Base-by-base conservation (phyloP, 257 asterid species). In the Ocimum tenuiflorum region DNA sequence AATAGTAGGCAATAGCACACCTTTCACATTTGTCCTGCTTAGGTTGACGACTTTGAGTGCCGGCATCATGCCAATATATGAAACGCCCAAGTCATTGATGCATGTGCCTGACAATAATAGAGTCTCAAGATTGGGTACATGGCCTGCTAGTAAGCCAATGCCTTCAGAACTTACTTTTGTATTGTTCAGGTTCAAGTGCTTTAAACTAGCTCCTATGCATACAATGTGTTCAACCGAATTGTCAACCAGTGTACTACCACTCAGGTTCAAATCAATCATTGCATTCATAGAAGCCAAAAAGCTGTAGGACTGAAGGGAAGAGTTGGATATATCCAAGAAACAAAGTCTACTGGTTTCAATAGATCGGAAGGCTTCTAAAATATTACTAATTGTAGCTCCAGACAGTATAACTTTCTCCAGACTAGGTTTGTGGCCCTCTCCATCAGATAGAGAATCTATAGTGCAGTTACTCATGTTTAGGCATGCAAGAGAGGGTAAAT, bases 401-500 rank as follows among this genome's bases (percentile, higher is more conserved):
- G 91, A 79, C 4, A 88, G 65, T 62, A 81, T 55, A n/a, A 94
- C 80, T 63, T 82, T 86, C 78, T 75, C 70, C 72, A 84, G 43
- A 52, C 27, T 73, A 71, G 88, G 82, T 80, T 79, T 74, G 36
- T 49, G 79, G 48, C 79, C 88, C 68, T 63, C 81, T 69, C 79
- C 88, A 54, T 78, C 75, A 24, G 79, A 83, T 41, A 90, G 52
- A 63, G 88, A 79, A 69, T 77, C 79, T 75, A 94, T 60, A 6
- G 83, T 79, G 78, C 97, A 94, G 80, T 85, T 88, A 68, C 97
- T 90, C 95, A 90, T 85, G 88, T 90, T 82, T 69, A 94, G 83
- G 78, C 38, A 75, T 27, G 77, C 54, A 60, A 94, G 87, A 23
- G 91, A 86, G 63, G 80, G 63, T 68, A 94, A 51, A 73, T 68